Evolutionary conservation across 2,329 filamentous ascomycete species (phyloP).

Genomic region (Cryphonectria japonica): DNA sequence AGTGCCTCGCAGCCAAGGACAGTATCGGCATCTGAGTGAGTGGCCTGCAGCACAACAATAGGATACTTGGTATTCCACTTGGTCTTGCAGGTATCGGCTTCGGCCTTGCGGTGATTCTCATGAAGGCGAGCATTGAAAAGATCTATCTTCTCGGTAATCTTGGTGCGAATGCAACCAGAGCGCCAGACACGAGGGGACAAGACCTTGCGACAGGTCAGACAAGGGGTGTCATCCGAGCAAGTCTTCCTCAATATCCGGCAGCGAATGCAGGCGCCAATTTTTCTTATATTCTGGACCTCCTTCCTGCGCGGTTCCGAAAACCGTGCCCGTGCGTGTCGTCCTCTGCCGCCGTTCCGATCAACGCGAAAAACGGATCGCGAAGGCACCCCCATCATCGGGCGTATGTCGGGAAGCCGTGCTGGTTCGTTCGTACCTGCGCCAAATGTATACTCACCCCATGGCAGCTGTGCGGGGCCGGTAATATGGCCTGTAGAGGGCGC

Average conservation of each 20-base stretch:
- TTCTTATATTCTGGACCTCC: conserved; percentile 67
- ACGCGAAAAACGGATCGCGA: conserved; percentile 52
- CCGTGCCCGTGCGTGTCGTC: conserved; percentile 58
- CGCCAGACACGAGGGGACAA: conserved; percentile 68
- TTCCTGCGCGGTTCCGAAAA: conserved; percentile 63
- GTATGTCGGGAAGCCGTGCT: conserved; percentile 6
- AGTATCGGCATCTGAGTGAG: conserved; percentile 57
- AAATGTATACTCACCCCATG: conserved; percentile 60
- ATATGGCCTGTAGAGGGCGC: neutral
- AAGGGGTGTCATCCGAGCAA: conserved; percentile 66
- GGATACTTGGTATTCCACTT: conserved; percentile 53
- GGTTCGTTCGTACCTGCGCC: conserved; percentile 39
- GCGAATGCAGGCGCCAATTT: conserved; percentile 67
- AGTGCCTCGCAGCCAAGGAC: conserved; percentile 49
- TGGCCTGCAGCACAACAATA: conserved; percentile 58
- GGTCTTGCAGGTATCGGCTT: conserved; percentile 59
- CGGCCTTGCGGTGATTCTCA: conserved; percentile 62
- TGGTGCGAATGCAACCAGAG: conserved; percentile 64
- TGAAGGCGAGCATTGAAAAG: conserved; percentile 68
- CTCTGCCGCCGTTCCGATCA: conserved; percentile 53
- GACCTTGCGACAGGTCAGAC: conserved; percentile 66
- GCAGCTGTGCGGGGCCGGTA: conserved; percentile 39
- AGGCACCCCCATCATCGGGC: conserved; percentile 25
- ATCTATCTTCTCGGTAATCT: conserved; percentile 63
- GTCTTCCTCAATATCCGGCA: conserved; percentile 69